Conservation (phyloP, 257 asterid species). For the Phtheirospermum japonicum region DNA sequence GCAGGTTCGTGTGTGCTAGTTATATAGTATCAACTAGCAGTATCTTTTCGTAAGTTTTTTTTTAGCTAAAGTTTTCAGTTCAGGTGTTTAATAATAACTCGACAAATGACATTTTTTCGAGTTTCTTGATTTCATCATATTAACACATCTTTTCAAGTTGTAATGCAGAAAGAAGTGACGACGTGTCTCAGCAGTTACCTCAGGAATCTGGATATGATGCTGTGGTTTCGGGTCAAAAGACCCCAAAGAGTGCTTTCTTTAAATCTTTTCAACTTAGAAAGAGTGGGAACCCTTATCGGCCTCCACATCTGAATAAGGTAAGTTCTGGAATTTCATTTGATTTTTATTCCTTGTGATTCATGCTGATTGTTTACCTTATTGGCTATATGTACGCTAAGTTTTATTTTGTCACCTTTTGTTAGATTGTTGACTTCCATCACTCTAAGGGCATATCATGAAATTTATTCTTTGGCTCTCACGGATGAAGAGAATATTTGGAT, state of each 20-base stretch:
- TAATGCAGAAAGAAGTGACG: conserved; percentile 34
- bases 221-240: conserved; percentile 29
- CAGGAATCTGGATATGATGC: conserved; percentile 27
- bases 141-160: conserved; percentile 15
- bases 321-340: conserved; percentile 9
- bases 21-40: conserved; percentile 17
- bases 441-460: conserved; percentile 8
- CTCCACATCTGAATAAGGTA: conserved; percentile 55
- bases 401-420: not conserved
- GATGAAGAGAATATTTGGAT: conserved; percentile 8
- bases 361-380: not conserved
- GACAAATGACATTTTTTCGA: not conserved
- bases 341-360: conserved; percentile 21
- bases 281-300: conserved; percentile 56
- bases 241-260: conserved; percentile 7
- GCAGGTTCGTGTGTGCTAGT: conserved; percentile 28
- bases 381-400: not conserved
- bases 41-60: not conserved
- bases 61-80: not conserved
- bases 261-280: conserved; percentile 35
- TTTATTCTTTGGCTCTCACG: conserved; percentile 16
- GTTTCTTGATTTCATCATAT: conserved; percentile 3
- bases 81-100: conserved; percentile 1
- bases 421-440: conserved; percentile 9
- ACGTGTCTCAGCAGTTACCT: conserved; percentile 15